Percentiles rank a stretch among this genome's conserved stretches.
These are phyloP conservation scores for Fusarium siculi DNA, from an alignment of 2,329 filamentous ascomycete genomes.

Conservation along the genomic window DNA sequence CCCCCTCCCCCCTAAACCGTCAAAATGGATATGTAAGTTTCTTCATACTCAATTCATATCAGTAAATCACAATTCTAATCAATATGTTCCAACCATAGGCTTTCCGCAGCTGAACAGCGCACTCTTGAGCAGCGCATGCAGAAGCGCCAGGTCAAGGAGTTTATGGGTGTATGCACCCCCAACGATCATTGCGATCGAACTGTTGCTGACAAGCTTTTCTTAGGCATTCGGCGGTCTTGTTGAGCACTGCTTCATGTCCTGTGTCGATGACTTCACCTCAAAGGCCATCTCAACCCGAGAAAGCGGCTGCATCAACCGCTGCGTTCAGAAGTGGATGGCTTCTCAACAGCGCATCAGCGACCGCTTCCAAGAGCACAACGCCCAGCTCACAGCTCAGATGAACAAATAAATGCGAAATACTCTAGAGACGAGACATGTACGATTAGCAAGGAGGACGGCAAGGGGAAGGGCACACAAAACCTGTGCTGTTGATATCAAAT, in stretches of 20 bases:
- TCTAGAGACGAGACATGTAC: conserved; percentile 26
- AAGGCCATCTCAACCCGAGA: conserved; percentile 91
- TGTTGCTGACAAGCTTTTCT: neutral
- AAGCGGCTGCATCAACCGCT: conserved; percentile 91
- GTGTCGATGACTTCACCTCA: conserved; percentile 98
- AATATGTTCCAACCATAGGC: conserved; percentile 53
- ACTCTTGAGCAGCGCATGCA: conserved; percentile 95
- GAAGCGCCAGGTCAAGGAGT: conserved; percentile 98
- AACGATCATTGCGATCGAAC: too few species aligned
- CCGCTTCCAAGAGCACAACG: conserved; percentile 81
- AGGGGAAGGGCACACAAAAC: conserved; percentile 6
- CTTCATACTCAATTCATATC: too few species aligned
- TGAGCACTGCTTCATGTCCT: conserved; percentile 94
- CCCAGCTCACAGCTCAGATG: conserved; percentile 66
- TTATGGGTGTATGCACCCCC: conserved; percentile 82
- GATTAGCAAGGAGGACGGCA: conserved; percentile 30
- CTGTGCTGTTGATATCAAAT: conserved; percentile 14
- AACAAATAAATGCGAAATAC: conserved; percentile 47
- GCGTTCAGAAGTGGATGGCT: conserved; percentile 96
- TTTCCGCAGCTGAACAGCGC: conserved; percentile 84
- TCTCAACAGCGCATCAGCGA: conserved; percentile 89
- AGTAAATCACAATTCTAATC: conserved; percentile 2
- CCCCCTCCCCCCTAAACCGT: conserved; percentile 13
- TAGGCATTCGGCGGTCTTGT: conserved; percentile 60
- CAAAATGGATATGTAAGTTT: conserved; percentile 47